phyloP scores from a whole-genome alignment of 176 grass and related monocot species.

The Panicum miliaceum region DNA sequence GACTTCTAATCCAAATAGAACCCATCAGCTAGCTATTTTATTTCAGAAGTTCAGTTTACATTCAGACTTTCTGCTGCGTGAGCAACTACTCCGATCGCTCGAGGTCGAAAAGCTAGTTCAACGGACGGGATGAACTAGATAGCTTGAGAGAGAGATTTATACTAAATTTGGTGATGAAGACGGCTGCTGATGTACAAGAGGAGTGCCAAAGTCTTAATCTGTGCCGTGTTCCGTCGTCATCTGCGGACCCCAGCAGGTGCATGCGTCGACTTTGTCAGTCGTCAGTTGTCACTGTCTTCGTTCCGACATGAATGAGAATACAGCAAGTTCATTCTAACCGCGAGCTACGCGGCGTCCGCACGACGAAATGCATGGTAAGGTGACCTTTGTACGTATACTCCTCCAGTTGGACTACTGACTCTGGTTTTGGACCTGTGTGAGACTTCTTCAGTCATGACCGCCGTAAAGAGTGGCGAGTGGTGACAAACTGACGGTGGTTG shows the following conservation, averaged over 20 bases:
- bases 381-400: background rate
- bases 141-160: background rate
- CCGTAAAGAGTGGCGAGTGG: background rate
- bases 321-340: background rate
- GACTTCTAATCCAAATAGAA: background rate
- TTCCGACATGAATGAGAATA: background rate
- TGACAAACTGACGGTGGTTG: background rate
- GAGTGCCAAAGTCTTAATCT: background rate
- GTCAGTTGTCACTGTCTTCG: background rate
- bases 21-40: background rate
- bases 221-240: background rate
- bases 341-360: background rate
- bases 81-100: background rate
- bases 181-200: background rate
- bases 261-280: background rate
- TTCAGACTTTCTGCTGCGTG: background rate
- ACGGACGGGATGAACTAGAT: background rate
- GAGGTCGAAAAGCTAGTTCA: background rate
- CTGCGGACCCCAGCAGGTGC: background rate
- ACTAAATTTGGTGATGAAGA: constrained; percentile 6
- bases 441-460: background rate
- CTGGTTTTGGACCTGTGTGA: background rate
- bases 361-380: background rate
- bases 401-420: background rate
- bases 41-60: constrained; percentile 4